Evolutionary conservation across 495 filamentous ascomycete genomes (phyloP).

Genomic region (Penicillium pancosmium): DNA sequence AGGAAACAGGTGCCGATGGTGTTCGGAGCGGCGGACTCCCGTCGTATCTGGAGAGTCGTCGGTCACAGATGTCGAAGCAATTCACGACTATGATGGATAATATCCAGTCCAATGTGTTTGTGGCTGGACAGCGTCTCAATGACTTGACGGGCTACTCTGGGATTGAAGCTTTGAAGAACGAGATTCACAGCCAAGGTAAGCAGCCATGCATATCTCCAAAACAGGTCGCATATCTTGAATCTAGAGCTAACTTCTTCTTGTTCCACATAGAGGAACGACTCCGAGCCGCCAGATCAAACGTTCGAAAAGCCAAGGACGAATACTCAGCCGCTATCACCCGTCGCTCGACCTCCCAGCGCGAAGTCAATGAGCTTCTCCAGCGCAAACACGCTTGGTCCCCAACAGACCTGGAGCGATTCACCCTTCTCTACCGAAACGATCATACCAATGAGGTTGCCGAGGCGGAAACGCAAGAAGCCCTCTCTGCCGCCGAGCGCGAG

Average conservation of each 20-base stretch:
- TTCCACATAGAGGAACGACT: constrained; percentile 61
- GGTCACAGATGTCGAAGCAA: constrained; percentile 71
- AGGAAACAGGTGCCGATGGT: constrained; percentile 3
- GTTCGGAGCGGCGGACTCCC: constrained; percentile 57
- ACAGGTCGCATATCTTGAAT: not conserved
- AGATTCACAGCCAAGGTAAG: constrained; percentile 70
- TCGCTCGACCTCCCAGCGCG: constrained; percentile 85
- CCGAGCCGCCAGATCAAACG: constrained; percentile 59
- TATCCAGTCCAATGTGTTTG: constrained; percentile 79
- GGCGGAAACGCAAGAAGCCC: constrained; percentile 65
- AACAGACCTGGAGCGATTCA: constrained; percentile 90
- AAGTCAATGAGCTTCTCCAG: constrained; percentile 91
- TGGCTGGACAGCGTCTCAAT: constrained; percentile 86
- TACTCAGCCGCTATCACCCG: constrained; percentile 79
- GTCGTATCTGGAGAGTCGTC: constrained; percentile 71
- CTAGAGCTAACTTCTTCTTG: not conserved
- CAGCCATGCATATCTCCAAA: not conserved
- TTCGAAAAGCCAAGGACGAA: constrained; percentile 69
- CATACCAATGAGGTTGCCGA: constrained; percentile 93
- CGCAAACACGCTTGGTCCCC: constrained; percentile 92
- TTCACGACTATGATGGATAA: constrained; percentile 85
- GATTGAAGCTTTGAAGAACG: constrained; percentile 81
- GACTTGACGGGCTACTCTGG: constrained; percentile 91
- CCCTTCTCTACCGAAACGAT: constrained; percentile 85
- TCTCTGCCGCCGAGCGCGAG: constrained; percentile 73